A percentile compares a stretch with the other conserved stretches of the same genome.
phyloP scores from a whole-genome alignment of 2,329 filamentous ascomycete species.

The Sclerotinia spermophila region DNA sequence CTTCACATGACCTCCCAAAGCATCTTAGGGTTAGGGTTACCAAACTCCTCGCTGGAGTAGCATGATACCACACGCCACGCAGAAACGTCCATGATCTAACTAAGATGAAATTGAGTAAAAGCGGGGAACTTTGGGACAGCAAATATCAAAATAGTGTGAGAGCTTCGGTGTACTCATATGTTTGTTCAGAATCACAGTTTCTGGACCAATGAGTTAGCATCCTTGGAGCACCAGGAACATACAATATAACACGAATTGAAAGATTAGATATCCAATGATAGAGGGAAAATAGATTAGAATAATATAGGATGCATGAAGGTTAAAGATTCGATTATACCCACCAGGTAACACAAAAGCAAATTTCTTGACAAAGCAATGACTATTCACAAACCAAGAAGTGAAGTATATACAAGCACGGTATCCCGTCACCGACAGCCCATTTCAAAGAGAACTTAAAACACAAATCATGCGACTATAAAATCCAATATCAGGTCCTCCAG shows the following conservation, averaged over 20 bases:
- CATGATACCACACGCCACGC: background rate
- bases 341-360: background rate
- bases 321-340: background rate
- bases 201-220: background rate
- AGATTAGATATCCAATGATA: background rate
- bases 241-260: background rate
- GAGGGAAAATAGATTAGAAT: background rate
- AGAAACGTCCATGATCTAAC: background rate
- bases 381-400: background rate
- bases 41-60: background rate
- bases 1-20: background rate
- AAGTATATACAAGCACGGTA: background rate
- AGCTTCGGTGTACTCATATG: background rate
- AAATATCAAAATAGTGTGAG: background rate
- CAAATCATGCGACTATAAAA: background rate
- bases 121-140: background rate
- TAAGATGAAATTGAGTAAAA: rapidly evolving
- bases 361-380: background rate
- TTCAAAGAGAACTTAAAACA: background rate
- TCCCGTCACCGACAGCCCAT: background rate
- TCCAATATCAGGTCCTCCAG: background rate
- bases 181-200: background rate
- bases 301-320: background rate
- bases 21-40: background rate
- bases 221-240: background rate